These are phyloP conservation scores for Begonia peltatifolia DNA, from an alignment of 306 rosid genomes.

Conservation along the genomic window DNA sequence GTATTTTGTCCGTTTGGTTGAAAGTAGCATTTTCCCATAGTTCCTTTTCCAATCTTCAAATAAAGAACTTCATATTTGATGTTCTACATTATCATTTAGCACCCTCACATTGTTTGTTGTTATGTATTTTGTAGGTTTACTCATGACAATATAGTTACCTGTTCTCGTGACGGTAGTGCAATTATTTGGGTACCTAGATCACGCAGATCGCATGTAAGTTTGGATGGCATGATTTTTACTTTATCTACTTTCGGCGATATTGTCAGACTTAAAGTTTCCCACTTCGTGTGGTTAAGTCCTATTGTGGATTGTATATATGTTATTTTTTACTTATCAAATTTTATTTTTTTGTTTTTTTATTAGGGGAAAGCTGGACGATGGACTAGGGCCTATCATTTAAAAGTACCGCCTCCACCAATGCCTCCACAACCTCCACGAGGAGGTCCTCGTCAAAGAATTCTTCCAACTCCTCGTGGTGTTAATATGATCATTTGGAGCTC, in stretches of 20 bases:
- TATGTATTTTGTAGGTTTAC: conserved; percentile 44
- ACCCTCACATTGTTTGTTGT: too few species aligned
- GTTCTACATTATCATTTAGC: too few species aligned
- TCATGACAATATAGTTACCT: conserved; percentile 85
- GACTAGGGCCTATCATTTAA: conserved; percentile 85
- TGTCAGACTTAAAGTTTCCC: neutral
- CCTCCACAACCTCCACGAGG: conserved; percentile 92
- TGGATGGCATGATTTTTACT: neutral
- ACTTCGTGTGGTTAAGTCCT: too few species aligned
- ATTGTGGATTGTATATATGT: too few species aligned
- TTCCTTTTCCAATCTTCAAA: too few species aligned
- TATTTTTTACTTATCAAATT: neutral
- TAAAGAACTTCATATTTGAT: too few species aligned
- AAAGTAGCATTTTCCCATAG: neutral
- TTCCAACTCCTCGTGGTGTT: conserved; percentile 90
- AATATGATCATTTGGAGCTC: conserved; percentile 93
- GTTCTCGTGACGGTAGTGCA: conserved; percentile 97
- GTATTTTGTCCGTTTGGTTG: conserved; percentile 8
- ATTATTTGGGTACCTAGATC: conserved; percentile 91
- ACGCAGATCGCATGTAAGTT: conserved; percentile 80
- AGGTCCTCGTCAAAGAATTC: conserved; percentile 77
- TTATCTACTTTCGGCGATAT: neutral
- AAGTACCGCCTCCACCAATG: conserved; percentile 84
- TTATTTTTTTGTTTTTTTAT: conserved; percentile 8
- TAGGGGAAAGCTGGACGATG: conserved; percentile 84